These are phyloP conservation scores for Asterochloris erici DNA, from an alignment of 139 green algal species.

Conservation along the genomic window DNA sequence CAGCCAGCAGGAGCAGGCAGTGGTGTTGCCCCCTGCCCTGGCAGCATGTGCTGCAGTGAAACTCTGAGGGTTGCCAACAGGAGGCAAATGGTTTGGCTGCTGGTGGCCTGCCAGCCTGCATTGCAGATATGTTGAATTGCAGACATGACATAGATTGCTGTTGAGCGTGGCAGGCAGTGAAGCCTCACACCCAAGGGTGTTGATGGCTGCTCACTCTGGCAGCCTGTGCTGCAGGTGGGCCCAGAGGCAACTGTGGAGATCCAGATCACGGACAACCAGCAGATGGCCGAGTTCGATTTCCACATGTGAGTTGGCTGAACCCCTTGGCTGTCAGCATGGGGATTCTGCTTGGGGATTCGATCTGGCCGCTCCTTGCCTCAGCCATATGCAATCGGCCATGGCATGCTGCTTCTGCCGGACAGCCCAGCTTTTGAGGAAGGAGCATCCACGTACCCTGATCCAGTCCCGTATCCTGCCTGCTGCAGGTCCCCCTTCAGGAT, in stretches of 20 bases:
- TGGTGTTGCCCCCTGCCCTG: too few relatives aligned
- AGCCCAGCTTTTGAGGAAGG: neutral
- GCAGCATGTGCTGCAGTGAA: too few relatives aligned
- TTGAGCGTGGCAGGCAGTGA: too few relatives aligned
- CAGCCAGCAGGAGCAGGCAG: too few relatives aligned
- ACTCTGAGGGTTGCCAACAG: too few relatives aligned
- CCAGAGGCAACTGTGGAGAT: constrained; percentile 80
- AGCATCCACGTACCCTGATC: neutral
- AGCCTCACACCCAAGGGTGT: neutral
- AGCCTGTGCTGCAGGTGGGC: neutral
- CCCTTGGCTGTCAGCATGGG: neutral
- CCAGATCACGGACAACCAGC: constrained; percentile 77
- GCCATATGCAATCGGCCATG: neutral
- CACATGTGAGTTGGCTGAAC: constrained; percentile 36
- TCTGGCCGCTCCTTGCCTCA: neutral
- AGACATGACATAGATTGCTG: too few relatives aligned
- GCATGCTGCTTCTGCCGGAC: neutral
- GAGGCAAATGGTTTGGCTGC: too few relatives aligned
- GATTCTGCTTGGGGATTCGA: neutral
- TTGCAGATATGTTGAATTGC: too few relatives aligned
- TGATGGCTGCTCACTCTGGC: neutral
- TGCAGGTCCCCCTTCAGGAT: constrained; percentile 74
- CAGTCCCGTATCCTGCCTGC: neutral
- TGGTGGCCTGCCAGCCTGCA: too few relatives aligned
- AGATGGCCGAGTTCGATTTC: constrained; percentile 84